These are phyloP conservation scores for Trichoderma oligosporum DNA, from an alignment of 2,329 filamentous ascomycete genomes.

Conservation along the genomic window DNA sequence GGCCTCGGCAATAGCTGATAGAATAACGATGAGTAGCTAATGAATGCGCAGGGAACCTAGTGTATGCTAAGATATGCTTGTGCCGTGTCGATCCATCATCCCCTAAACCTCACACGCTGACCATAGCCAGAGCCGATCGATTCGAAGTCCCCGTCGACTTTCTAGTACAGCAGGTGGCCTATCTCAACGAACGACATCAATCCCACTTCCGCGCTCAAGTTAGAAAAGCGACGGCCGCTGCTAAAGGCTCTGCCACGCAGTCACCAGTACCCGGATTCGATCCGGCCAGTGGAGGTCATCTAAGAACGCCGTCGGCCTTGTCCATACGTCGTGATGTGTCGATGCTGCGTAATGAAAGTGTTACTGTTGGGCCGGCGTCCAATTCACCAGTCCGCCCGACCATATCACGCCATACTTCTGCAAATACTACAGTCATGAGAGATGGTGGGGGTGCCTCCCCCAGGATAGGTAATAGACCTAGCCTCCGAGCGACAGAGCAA, in stretches of 20 bases:
- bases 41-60: conserved; percentile 62
- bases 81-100: background rate
- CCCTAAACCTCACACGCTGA: background rate
- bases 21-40: conserved; percentile 1
- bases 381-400: conserved; percentile 43
- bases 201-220: conserved; percentile 89
- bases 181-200: conserved; percentile 86
- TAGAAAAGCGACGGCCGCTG: conserved; percentile 62
- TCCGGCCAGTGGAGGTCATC: conserved; percentile 35
- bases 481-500: conserved; percentile 30
- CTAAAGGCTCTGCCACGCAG: conserved; percentile 52
- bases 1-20: background rate
- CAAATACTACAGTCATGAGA: conserved; percentile 42
- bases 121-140: conserved; percentile 55
- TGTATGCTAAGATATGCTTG: conserved; percentile 54
- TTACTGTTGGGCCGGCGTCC: conserved; percentile 41
- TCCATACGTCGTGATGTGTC: conserved; percentile 58
- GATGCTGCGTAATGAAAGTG: conserved; percentile 46
- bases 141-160: conserved; percentile 88
- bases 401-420: conserved; percentile 47
- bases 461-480: conserved; percentile 25
- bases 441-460: conserved; percentile 35
- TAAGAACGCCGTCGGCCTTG: conserved; percentile 50
- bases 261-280: conserved; percentile 55
- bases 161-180: conserved; percentile 87